A percentile compares a stretch with the other conserved stretches of the same genome.
Evolutionary conservation across 257 asterid genomes (phyloP).

Genomic region (Orobanche coerulescens): DNA sequence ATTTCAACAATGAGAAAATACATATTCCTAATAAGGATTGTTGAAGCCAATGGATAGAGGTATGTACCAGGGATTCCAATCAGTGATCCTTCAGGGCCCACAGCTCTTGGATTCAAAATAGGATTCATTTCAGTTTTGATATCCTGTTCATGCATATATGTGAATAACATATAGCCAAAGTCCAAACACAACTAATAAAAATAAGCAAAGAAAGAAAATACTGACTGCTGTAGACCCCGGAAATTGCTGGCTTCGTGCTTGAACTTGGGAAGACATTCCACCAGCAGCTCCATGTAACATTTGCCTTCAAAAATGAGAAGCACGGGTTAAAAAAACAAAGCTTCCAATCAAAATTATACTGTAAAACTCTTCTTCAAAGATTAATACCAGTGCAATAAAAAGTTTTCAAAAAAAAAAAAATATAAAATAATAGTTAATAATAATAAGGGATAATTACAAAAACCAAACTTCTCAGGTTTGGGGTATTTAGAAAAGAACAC

Average conservation of each 20-base stretch:
- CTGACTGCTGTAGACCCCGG: slow-evolving; percentile 87
- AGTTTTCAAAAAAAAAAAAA: neutral
- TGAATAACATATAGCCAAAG: neutral
- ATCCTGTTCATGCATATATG: slow-evolving; percentile 44
- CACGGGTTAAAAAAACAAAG: neutral
- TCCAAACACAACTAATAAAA: neutral
- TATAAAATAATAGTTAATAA: no score
- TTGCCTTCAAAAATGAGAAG: slow-evolving; percentile 50
- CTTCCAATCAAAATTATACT: neutral
- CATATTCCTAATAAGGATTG: neutral
- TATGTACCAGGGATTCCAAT: slow-evolving; percentile 78
- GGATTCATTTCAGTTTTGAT: slow-evolving; percentile 88
- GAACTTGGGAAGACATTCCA: slow-evolving; percentile 89
- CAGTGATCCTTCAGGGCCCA: slow-evolving; percentile 82
- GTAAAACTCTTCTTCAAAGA: neutral
- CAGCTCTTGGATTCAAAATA: slow-evolving; percentile 64
- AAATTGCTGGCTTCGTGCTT: slow-evolving; percentile 82
- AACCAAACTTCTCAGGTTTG: neutral
- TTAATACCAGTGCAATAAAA: neutral
- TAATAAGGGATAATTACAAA: neutral
- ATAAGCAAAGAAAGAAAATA: slow-evolving; percentile 21
- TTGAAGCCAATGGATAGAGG: neutral
- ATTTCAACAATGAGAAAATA: neutral
- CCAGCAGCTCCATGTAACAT: slow-evolving; percentile 74
- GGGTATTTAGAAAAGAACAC: no score